Conservation (phyloP, 768 basidiomycete species). For the Candolleomyces eurysporus region DNA sequence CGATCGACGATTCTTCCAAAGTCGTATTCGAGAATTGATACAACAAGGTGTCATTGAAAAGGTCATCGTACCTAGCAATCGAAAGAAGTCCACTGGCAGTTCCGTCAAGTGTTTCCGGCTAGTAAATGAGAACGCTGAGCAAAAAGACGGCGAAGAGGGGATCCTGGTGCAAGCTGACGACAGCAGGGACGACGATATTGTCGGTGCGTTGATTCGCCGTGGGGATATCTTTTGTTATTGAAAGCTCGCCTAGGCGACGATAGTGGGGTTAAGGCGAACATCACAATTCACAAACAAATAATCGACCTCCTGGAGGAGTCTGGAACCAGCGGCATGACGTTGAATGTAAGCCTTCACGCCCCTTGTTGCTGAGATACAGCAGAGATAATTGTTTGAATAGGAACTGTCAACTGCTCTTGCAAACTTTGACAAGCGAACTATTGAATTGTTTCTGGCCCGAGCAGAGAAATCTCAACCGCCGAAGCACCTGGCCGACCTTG, state of each 20-base stretch:
- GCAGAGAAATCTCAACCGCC: constrained; percentile 66
- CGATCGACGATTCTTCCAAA: constrained; percentile 81
- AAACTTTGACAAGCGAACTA: constrained; percentile 75
- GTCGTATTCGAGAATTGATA: constrained; percentile 69
- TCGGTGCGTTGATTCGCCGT: constrained; percentile 22
- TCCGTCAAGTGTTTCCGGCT: constrained; percentile 69
- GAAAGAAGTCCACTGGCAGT: constrained; percentile 42
- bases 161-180: constrained; percentile 42
- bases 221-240: not conserved
- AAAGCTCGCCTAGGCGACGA: constrained; percentile 7
- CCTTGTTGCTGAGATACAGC: not conserved
- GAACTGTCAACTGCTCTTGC: constrained; percentile 61
- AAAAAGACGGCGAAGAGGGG: constrained; percentile 31
- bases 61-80: constrained; percentile 62
- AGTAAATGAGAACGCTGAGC: constrained; percentile 36
- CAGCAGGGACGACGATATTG: constrained; percentile 34
- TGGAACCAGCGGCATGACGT: constrained; percentile 66
- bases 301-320: constrained; percentile 69
- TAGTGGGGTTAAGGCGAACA: constrained; percentile 51
- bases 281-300: constrained; percentile 78
- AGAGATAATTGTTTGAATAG: constrained; percentile 31
- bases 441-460: constrained; percentile 76
- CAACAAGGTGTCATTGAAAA: constrained; percentile 74
- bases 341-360: constrained; percentile 47
- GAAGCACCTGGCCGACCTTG: constrained; percentile 67